Evolutionary conservation across 192 early-diverging fungal species (phyloP), one percentile per base, ranked within the genome.

Genomic region (Umbelopsis ramanniana): DNA sequence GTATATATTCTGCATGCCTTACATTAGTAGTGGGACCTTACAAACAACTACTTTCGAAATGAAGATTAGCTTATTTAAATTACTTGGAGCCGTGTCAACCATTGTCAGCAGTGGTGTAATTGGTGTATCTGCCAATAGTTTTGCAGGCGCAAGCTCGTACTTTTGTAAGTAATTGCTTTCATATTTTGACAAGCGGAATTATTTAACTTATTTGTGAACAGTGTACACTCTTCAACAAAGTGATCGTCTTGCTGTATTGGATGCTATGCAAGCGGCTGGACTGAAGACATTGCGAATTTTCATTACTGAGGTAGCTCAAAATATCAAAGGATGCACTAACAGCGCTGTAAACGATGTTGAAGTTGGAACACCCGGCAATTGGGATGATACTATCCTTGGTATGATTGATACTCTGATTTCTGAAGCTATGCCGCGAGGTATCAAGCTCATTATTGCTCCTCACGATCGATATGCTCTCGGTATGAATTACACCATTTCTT

Each of bases 371-470:
- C 26, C 57, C 37, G 57, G 57, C 11, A 29, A 63, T 9, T 63
- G 57, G 57, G 57, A 63, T 29, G 57, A 63, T n/a, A 63, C 57
- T 17, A 63, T 63, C 2, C 17, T 63, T 9, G 5, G 15, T 14
- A 63, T 63, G 57, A 63, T 63, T 17, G 33, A 63, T 63, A 63
- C 33, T 2, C 33, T 63, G 23, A 63, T 63, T 12, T 63, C 57
- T 12, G 57, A 63, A 63, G 57, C 57, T 19, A 63, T 63, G 57
- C 57, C 57, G 15, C 57, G 57, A 17, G 57, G 57, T 2, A 63
- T 63, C 57, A 63, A 63, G 57, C 33, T 63, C 15, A 63, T 63
- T 6, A 63, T 63, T 63, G 57, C 57, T 19, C 57, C 57, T 63
- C 57, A 63, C 14, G 57, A 63, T 63, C 57, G 57, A 37, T 63